A percentile compares a stretch with the other conserved stretches of the same genome.
These are phyloP conservation scores for Actinomortierella ambigua DNA, from an alignment of 371 early-diverging fungal species.

Conservation along the genomic window DNA sequence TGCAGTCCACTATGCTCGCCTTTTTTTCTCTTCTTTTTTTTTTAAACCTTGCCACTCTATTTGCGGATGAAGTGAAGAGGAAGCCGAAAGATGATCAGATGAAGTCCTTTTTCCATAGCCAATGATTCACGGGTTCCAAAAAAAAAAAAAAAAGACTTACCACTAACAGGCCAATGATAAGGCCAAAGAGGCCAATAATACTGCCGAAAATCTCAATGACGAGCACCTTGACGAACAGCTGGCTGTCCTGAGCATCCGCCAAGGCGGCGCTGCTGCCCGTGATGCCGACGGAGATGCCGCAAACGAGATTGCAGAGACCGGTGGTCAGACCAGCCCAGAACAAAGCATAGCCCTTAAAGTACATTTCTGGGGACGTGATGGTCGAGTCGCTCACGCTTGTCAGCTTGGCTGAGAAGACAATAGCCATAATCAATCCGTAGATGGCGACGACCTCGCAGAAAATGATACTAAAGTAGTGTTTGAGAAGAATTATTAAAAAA, in stretches of 20 bases:
- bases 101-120: too few species aligned
- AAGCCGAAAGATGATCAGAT: too few species aligned
- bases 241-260: conserved; percentile 95
- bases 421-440: conserved; percentile 97
- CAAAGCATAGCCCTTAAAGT: conserved; percentile 73
- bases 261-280: conserved; percentile 93
- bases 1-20: too few species aligned
- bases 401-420: conserved; percentile 91
- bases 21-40: too few species aligned
- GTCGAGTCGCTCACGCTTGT: conserved; percentile 48
- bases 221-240: conserved; percentile 94
- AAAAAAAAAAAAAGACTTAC: conserved; percentile 49
- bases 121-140: too few species aligned
- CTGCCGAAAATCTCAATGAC: conserved; percentile 98
- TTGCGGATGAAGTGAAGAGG: too few species aligned
- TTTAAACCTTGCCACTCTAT: too few species aligned
- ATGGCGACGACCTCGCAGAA: conserved; percentile 99
- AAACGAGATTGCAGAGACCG: conserved; percentile 91
- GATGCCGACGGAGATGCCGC: conserved; percentile 95
- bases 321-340: conserved; percentile 98
- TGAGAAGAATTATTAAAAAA: conserved; percentile 1
- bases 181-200: conserved; percentile 95
- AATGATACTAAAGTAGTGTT: conserved; percentile 76
- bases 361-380: conserved; percentile 46
- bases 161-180: conserved; percentile 81